Conservation (phyloP, 2,329 filamentous ascomycete species). For the Apiospora marii region DNA sequence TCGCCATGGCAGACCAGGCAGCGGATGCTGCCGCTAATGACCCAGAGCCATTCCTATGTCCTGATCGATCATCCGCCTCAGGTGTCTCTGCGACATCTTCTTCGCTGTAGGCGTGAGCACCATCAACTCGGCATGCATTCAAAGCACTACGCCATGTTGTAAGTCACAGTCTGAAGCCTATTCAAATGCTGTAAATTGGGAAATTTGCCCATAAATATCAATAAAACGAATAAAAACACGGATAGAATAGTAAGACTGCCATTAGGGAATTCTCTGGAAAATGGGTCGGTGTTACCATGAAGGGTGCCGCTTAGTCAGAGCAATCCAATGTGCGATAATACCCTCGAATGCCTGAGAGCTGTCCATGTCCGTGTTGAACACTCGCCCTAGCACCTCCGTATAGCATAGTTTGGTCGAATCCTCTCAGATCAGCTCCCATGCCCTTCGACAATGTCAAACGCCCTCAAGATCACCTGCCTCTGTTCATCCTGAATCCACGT, state of each 20-base stretch:
- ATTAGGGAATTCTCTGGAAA: no score
- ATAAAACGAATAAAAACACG: no score
- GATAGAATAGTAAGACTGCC: no score
- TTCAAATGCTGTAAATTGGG: not conserved
- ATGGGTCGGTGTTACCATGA: not conserved
- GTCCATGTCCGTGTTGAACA: not conserved
- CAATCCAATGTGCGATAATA: not conserved
- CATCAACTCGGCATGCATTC: conserved; percentile 15
- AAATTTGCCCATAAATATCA: no score
- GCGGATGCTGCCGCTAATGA: not conserved
- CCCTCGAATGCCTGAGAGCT: not conserved
- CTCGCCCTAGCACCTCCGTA: not conserved
- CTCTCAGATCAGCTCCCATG: not conserved
- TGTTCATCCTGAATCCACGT: conserved; percentile 31
- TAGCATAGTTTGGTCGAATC: not conserved
- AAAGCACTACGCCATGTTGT: conserved; percentile 16
- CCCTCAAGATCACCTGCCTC: conserved; percentile 29
- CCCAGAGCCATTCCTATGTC: not conserved
- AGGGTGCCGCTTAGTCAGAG: not conserved
- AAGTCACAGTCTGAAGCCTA: not conserved
- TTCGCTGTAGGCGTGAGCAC: not conserved
- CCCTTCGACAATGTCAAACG: conserved; percentile 27
- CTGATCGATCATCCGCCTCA: not conserved
- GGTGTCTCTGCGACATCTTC: not conserved
- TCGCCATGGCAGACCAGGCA: not conserved